A percentile compares a stretch with the other conserved stretches of the same genome.
phyloP scores from a whole-genome alignment of 495 filamentous ascomycete species.

The Neohortaea acidophila region DNA sequence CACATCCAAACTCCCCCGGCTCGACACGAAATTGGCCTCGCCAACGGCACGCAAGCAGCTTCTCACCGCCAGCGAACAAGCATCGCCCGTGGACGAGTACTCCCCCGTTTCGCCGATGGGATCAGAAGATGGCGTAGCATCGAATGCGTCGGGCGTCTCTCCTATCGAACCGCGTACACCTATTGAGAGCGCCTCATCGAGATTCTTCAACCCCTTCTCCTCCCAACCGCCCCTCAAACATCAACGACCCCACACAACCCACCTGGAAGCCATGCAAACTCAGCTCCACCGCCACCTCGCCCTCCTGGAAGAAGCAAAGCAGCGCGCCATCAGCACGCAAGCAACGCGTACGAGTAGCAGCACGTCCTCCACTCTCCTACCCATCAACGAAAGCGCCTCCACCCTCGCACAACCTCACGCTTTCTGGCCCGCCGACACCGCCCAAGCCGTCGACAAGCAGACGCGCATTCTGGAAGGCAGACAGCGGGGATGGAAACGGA shows the following conservation, averaged over 20 bases:
- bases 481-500: slow-evolving; percentile 10
- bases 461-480: slow-evolving; percentile 9
- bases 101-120: slow-evolving; percentile 7
- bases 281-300: slow-evolving; percentile 10
- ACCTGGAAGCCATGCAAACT: slow-evolving; percentile 5
- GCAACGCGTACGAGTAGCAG: neutral
- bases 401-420: neutral
- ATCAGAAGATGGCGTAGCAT: neutral
- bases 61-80: neutral
- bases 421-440: slow-evolving; percentile 8
- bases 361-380: slow-evolving; percentile 1
- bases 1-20: slow-evolving; percentile 5
- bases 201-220: neutral
- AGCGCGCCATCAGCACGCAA: slow-evolving; percentile 5
- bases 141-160: slow-evolving; percentile 5
- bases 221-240: neutral
- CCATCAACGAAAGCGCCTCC: neutral
- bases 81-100: neutral
- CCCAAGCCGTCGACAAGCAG: slow-evolving; percentile 2
- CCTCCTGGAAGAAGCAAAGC: slow-evolving; percentile 1
- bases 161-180: slow-evolving; percentile 4
- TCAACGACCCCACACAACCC: too few relatives aligned
- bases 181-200: neutral
- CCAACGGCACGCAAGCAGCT: neutral
- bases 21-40: slow-evolving; percentile 1